Conservation (phyloP, 1,284 basidiomycete species). For the Tylopilus sp. region DNA sequence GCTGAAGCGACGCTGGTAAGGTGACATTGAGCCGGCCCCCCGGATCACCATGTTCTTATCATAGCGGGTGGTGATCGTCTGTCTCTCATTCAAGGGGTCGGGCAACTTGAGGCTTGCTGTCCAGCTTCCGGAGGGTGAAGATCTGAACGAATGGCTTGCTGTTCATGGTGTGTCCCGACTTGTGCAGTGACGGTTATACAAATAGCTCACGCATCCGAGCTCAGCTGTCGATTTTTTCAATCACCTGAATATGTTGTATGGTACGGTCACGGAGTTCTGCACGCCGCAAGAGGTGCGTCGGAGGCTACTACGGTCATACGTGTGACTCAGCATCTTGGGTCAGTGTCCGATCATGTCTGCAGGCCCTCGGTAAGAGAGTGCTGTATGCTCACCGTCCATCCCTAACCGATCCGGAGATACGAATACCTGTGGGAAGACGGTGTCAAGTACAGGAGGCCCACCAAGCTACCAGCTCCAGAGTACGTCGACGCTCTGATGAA, state of each 20-base stretch:
- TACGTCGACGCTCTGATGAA: slow-evolving; percentile 99
- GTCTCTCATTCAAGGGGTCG: slow-evolving; percentile 63
- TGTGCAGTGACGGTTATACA: background rate
- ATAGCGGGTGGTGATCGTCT: background rate
- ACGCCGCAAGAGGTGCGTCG: slow-evolving; percentile 78
- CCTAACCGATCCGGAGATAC: slow-evolving; percentile 47
- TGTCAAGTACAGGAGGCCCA: slow-evolving; percentile 86
- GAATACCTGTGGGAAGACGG: slow-evolving; percentile 99
- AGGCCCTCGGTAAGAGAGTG: slow-evolving; percentile 74
- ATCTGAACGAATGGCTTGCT: slow-evolving; percentile 93
- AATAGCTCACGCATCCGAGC: slow-evolving; percentile 3
- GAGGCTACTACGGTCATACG: background rate
- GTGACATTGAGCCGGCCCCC: background rate
- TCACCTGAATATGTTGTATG: slow-evolving; percentile 94
- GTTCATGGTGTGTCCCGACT: slow-evolving; percentile 74
- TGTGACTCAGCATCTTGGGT: slow-evolving; percentile 14
- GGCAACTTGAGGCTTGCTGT: slow-evolving; percentile 90
- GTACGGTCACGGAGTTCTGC: slow-evolving; percentile 95
- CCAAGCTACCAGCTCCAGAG: slow-evolving; percentile 90
- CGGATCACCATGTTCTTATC: slow-evolving; percentile 6
- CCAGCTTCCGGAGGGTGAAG: slow-evolving; percentile 90
- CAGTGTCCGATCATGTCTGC: slow-evolving; percentile 99
- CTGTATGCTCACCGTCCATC: background rate
- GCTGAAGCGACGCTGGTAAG: slow-evolving; percentile 92
- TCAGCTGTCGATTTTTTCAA: slow-evolving; percentile 95